Conservation (phyloP, 2,329 filamentous ascomycete species). For the Calonectria honghensis region DNA sequence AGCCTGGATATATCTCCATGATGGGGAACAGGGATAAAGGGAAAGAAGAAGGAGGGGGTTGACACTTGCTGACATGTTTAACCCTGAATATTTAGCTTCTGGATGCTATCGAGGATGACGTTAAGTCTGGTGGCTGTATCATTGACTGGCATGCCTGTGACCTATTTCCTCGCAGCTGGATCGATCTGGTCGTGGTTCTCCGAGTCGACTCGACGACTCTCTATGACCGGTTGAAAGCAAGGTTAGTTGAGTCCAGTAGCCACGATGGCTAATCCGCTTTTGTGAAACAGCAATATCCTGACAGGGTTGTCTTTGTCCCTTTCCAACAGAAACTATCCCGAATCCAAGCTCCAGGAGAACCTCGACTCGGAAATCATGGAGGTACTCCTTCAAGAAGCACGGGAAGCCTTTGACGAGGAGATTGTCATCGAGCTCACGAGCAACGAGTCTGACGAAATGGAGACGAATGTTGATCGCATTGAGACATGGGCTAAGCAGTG, state of each 20-base stretch:
- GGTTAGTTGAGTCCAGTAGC: conserved; percentile 68
- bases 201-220: conserved; percentile 86
- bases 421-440: conserved; percentile 93
- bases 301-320: not conserved
- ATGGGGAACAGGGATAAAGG: conserved; percentile 17
- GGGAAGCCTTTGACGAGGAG: conserved; percentile 88
- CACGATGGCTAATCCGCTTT: not conserved
- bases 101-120: conserved; percentile 90
- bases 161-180: conserved; percentile 93
- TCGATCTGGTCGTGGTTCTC: conserved; percentile 95
- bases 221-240: conserved; percentile 87
- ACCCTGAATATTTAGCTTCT: conserved; percentile 75
- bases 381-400: conserved; percentile 91
- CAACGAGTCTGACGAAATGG: conserved; percentile 88
- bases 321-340: conserved; percentile 81
- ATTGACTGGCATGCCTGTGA: conserved; percentile 99
- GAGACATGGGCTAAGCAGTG: conserved; percentile 88
- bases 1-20: not conserved
- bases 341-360: conserved; percentile 95
- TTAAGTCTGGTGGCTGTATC: conserved; percentile 86
- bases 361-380: conserved; percentile 98
- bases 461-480: conserved; percentile 90
- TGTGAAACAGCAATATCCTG: not conserved
- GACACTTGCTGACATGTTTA: conserved; percentile 35
- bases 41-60: conserved; percentile 42